A percentile compares a stretch with the other conserved stretches of the same genome.
Conservation (phyloP, 2,329 filamentous ascomycete genomes). For the Ascochyta fabae region DNA sequence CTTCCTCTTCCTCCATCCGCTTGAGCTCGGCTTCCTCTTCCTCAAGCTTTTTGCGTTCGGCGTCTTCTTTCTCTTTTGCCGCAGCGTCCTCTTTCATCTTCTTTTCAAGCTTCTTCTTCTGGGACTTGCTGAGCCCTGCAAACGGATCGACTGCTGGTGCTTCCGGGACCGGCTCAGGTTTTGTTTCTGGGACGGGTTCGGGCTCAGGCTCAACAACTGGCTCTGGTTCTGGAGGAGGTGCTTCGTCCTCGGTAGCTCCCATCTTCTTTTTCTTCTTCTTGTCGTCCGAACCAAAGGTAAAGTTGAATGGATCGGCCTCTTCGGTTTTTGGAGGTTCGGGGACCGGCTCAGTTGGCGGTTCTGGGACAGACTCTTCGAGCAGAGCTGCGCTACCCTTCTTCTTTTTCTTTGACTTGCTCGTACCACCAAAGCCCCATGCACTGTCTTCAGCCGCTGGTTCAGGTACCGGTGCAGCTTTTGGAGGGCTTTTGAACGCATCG, state of each 20-base stretch:
- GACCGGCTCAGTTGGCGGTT: constrained; percentile 36
- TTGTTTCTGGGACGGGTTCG: constrained; percentile 25
- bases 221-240: constrained; percentile 27
- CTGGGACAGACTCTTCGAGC: constrained; percentile 24
- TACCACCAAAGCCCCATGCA: constrained; percentile 39
- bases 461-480: constrained; percentile 9
- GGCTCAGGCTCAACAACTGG: constrained; percentile 29
- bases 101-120: constrained; percentile 40
- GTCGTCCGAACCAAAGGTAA: constrained; percentile 25
- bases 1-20: constrained; percentile 23
- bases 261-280: constrained; percentile 45
- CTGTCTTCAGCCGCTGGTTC: constrained; percentile 41
- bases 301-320: constrained; percentile 40
- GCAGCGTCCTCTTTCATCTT: constrained; percentile 48
- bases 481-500: constrained; percentile 36
- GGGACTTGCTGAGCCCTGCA: constrained; percentile 37
- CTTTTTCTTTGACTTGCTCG: constrained; percentile 55
- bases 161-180: constrained; percentile 50
- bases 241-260: constrained; percentile 27
- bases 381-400: constrained; percentile 38
- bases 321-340: constrained; percentile 27
- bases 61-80: constrained; percentile 29
- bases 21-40: constrained; percentile 31
- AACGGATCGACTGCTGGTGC: constrained; percentile 43
- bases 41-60: constrained; percentile 26